Percentiles rank a stretch among this genome's conserved stretches.
Evolutionary conservation across 768 basidiomycete genomes (phyloP).

Genomic region (Mycena pura): DNA sequence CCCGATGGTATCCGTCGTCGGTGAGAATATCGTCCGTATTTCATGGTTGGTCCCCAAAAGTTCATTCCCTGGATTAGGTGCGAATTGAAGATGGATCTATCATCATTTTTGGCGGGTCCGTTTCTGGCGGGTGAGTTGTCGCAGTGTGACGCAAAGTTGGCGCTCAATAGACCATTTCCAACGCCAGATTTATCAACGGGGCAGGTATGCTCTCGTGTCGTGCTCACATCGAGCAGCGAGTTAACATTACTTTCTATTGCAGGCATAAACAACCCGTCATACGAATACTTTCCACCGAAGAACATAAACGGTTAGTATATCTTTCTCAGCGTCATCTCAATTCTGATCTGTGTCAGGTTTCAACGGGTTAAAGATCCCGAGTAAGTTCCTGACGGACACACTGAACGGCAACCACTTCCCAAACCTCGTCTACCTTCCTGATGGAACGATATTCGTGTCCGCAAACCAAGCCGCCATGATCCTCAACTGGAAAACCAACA

Average conservation of each 20-base stretch:
- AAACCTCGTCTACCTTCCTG: constrained; percentile 44
- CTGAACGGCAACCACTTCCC: constrained; percentile 28
- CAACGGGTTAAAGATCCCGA: constrained; percentile 29
- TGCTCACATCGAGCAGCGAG: neutral
- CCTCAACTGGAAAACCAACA: constrained; percentile 46
- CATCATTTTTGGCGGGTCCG: constrained; percentile 29
- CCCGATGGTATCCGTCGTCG: constrained; percentile 51
- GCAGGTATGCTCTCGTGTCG: constrained; percentile 7
- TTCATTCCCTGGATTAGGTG: constrained; percentile 13
- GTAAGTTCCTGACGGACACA: constrained; percentile 16
- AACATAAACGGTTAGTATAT: constrained; percentile 41
- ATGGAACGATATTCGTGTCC: constrained; percentile 48
- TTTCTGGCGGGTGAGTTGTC: constrained; percentile 21
- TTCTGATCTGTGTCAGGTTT: constrained; percentile 20
- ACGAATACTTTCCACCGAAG: constrained; percentile 50
- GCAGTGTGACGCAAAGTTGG: neutral
- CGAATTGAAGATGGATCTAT: constrained; percentile 31
- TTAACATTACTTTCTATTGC: constrained; percentile 37
- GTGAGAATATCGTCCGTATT: constrained; percentile 32
- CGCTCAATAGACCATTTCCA: neutral
- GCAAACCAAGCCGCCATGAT: constrained; percentile 51
- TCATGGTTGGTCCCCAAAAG: neutral
- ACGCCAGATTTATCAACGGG: constrained; percentile 62
- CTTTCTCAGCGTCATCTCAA: neutral
- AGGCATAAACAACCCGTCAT: constrained; percentile 67